Base-by-base conservation (phyloP, 306 rosid genomes). In the Lablab purpureus region DNA sequence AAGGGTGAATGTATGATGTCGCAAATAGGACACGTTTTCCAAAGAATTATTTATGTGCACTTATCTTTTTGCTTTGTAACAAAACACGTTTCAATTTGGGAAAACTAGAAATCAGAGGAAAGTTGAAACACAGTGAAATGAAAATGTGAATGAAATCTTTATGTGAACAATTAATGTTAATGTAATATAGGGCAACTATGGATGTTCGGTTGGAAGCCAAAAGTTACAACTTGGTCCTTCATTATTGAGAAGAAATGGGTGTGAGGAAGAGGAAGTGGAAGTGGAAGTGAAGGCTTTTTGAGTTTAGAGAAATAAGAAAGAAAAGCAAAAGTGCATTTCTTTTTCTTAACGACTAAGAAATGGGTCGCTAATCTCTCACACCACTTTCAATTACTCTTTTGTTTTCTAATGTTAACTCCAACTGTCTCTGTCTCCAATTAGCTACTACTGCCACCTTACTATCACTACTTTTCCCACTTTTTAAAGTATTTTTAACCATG, bases 321-420 rank as follows among this genome's bases (percentile, higher is more conserved):
- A 79, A 40, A 77, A 36, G 80, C 51, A 45, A 32, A 62, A 30
- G 80, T 77, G 49, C 72, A 80, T 74, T 73, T 79, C 81, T 67
- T 87, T 87, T 84, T 85, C 91, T 89, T 87, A 85, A 63, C 21
- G 46, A 80, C 69, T 84, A 89, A 89, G 92, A 59, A 82, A 84
- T 28, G 77, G 66, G 13, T 73, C 50, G 10, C 43, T 60, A 47
- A 23, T 67, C 50, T 32, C n/a, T 67, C 36, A 17, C 34, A 75
- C 60, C 3, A 10, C 46, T 72, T 73, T 47, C 80, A 58, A 73
- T 46, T 10, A n/a, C 1, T 50, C 11, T 52, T 52, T 52, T 52
- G 82, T 45, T 27, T 55, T 71, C 67, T 34, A n/a, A 0, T 36
- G 18, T 86, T 65, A 17, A 82, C 0, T 41, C 73, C 41, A 79